phyloP scores from a whole-genome alignment of 805 yeast genomes.

The Ogataea pignaliae region DNA sequence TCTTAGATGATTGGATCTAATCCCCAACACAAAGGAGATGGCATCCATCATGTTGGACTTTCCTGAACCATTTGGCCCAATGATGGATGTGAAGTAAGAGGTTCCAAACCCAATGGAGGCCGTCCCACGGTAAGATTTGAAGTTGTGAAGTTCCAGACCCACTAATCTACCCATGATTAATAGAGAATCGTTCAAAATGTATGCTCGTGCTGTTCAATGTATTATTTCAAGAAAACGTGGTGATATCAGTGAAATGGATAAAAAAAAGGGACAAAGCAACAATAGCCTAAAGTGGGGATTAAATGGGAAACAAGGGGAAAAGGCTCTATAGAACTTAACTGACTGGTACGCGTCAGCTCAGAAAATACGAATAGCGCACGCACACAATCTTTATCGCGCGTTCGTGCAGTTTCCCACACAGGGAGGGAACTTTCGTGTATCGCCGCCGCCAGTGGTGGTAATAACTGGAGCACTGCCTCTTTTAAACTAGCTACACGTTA shows the following conservation, averaged over 20 bases:
- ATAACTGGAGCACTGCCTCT: too few species aligned
- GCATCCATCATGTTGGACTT: slow-evolving; percentile 97
- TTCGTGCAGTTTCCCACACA: too few species aligned
- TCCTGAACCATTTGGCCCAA: slow-evolving; percentile 99
- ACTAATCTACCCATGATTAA: slow-evolving; percentile 73
- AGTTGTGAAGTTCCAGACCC: slow-evolving; percentile 76
- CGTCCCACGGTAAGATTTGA: slow-evolving; percentile 85
- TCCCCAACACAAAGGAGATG: slow-evolving; percentile 87
- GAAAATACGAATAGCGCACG: too few species aligned
- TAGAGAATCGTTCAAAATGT: background rate
- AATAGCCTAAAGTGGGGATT: background rate
- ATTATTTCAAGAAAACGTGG: too few species aligned
- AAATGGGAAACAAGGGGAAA: background rate
- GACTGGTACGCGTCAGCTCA: background rate
- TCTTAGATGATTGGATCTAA: slow-evolving; percentile 69
- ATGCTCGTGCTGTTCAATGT: background rate
- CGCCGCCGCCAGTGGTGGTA: too few species aligned
- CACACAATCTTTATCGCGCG: too few species aligned
- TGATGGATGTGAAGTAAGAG: slow-evolving; percentile 79
- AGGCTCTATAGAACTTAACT: background rate
- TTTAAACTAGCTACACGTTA: too few species aligned
- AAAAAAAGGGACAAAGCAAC: too few species aligned
- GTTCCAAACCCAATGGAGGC: slow-evolving; percentile 79
- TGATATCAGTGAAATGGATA: too few species aligned
- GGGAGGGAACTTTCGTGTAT: too few species aligned